Evolutionary conservation across 495 filamentous ascomycete genomes (phyloP).

Genomic region (Penicillium turbatum): DNA sequence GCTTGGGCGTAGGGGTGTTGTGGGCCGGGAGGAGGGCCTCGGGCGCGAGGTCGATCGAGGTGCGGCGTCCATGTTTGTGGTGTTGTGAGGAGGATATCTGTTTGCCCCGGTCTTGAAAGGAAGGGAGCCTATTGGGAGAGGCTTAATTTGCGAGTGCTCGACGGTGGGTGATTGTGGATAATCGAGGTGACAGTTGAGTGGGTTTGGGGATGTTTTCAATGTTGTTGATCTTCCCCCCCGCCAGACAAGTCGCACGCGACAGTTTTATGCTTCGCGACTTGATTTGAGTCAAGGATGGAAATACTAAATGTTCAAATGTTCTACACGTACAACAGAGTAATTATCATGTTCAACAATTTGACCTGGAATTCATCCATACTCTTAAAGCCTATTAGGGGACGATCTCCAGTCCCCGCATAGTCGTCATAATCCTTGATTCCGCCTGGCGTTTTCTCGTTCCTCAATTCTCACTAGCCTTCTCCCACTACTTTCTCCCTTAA

Average conservation of each 20-base stretch:
- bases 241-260: neutral
- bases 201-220: neutral
- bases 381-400: neutral
- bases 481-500: neutral
- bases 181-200: neutral
- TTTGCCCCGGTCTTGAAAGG: neutral
- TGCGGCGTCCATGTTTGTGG: conserved; percentile 32
- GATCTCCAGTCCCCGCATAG: conserved; percentile 8
- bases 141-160: neutral
- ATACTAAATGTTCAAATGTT: neutral
- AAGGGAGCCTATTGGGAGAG: neutral
- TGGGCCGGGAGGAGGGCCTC: conserved; percentile 66
- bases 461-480: conserved; percentile 4
- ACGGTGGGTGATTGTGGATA: neutral
- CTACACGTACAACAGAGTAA: too few species aligned
- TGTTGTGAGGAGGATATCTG: neutral
- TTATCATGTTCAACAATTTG: too few species aligned
- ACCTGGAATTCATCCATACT: neutral
- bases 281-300: neutral
- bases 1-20: conserved; percentile 86
- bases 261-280: neutral
- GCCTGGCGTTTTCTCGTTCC: conserved; percentile 4
- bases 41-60: conserved; percentile 41
- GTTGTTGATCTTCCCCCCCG: conserved; percentile 2
- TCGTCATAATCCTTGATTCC: conserved; percentile 12